These are phyloP conservation scores for Fusarium chuoi DNA, from an alignment of 2,329 filamentous ascomycete genomes.

Conservation along the genomic window DNA sequence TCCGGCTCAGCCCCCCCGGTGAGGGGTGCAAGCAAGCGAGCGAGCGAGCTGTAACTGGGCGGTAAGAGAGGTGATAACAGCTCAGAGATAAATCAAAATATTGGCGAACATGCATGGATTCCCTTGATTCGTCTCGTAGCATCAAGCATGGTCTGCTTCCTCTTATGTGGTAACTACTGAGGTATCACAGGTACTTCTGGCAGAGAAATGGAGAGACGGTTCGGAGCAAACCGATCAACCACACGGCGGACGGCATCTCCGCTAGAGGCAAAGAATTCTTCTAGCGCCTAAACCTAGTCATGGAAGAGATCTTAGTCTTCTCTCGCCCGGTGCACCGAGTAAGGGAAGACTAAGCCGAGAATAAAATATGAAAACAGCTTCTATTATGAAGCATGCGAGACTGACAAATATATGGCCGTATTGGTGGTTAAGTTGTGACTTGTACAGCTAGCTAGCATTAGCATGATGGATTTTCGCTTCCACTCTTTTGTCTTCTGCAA, in stretches of 20 bases:
- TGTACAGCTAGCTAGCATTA: not conserved
- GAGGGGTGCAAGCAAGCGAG: slow-evolving; percentile 33
- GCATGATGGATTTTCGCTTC: not conserved
- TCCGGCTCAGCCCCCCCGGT: slow-evolving; percentile 34
- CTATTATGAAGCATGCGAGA: not conserved
- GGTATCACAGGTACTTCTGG: not conserved
- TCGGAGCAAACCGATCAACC: slow-evolving; percentile 13
- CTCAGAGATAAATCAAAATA: slow-evolving; percentile 1
- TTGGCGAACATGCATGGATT: not conserved
- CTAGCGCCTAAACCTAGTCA: slow-evolving; percentile 9
- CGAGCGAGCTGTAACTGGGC: slow-evolving; percentile 25
- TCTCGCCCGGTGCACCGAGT: not conserved
- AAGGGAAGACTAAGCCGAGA: not conserved
- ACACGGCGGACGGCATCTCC: slow-evolving; percentile 13
- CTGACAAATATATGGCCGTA: not conserved
- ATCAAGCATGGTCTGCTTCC: not conserved
- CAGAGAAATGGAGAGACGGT: not conserved
- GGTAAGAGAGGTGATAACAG: slow-evolving; percentile 22
- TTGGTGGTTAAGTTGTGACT: not conserved
- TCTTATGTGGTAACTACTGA: not conserved
- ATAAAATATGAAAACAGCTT: not conserved
- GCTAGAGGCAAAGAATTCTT: slow-evolving; percentile 13
- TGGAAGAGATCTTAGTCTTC: not conserved
- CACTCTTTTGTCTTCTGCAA: not conserved
- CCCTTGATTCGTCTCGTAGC: not conserved